A percentile compares a stretch with the other conserved stretches of the same genome.
These are phyloP conservation scores for Perilla frutescens DNA, from an alignment of 257 asterid species.

Conservation along the genomic window DNA sequence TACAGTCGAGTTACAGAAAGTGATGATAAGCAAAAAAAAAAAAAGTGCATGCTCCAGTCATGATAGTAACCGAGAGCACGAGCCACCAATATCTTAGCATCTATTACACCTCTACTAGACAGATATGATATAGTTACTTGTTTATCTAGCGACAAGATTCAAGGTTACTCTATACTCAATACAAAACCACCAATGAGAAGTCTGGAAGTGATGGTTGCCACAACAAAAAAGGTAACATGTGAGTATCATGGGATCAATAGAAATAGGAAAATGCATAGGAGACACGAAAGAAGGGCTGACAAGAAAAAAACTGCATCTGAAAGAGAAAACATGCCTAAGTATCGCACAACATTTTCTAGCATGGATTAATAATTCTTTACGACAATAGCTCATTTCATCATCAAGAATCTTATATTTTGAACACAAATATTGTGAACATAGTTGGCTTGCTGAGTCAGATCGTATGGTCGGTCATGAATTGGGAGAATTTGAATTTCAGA, in stretches of 20 bases:
- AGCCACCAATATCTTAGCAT: slow-evolving; percentile 19
- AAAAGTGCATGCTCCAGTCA: background rate
- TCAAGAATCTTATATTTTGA: background rate
- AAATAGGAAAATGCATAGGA: background rate
- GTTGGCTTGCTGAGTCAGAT: no score
- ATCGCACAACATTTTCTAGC: background rate
- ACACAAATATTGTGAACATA: background rate
- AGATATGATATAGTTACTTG: no score
- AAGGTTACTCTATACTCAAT: background rate
- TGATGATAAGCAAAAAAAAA: background rate
- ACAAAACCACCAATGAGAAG: background rate
- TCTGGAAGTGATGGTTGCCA: background rate
- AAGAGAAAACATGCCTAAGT: slow-evolving; percentile 7
- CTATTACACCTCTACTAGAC: background rate
- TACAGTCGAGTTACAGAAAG: background rate
- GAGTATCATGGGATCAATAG: slow-evolving; percentile 1
- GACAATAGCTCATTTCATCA: slow-evolving; percentile 10
- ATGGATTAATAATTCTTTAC: background rate
- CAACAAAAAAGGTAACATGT: background rate
- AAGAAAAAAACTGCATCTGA: slow-evolving; percentile 11
- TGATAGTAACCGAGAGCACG: background rate
- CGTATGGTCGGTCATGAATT: no score
- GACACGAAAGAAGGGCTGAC: background rate
- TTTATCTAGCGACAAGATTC: background rate
- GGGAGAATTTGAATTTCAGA: background rate